Conservation (phyloP, 176 grass and related monocot species). For the Eremochloa ophiuroides region DNA sequence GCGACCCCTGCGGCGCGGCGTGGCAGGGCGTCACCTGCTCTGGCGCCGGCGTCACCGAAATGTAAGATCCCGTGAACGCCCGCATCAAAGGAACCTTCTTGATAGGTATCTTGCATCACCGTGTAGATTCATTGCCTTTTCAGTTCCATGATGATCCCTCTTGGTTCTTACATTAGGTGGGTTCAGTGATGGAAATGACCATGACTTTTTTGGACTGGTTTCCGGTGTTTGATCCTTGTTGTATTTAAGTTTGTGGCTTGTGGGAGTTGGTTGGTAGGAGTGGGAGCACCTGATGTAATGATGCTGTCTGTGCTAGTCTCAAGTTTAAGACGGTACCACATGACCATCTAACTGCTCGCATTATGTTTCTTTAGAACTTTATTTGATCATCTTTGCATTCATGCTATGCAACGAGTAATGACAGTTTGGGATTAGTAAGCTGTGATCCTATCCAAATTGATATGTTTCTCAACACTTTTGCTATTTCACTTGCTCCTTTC, state of each 20-base stretch:
- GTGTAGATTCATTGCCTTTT: background rate
- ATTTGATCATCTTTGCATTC: background rate
- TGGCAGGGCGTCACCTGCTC: conserved; percentile 93
- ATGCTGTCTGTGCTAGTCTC: background rate
- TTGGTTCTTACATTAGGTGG: background rate
- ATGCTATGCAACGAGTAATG: background rate
- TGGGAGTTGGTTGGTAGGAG: conserved; percentile 8
- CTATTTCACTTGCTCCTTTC: background rate
- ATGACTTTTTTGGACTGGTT: background rate
- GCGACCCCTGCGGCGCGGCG: conserved; percentile 75
- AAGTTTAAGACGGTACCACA: background rate
- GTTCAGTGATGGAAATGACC: background rate
- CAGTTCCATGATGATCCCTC: conserved; percentile 6
- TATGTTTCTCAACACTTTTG: background rate
- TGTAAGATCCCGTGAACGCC: conserved; percentile 48
- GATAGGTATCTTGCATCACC: background rate
- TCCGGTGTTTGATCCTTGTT: background rate
- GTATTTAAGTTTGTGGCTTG: background rate
- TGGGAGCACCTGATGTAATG: conserved; percentile 3
- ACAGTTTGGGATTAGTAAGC: background rate
- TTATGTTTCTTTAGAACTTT: background rate
- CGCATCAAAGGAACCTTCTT: background rate
- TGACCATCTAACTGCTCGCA: background rate
- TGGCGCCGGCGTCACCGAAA: conserved; percentile 75
- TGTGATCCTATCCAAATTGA: conserved; percentile 1